Evolutionary conservation across 306 rosid genomes (phyloP), one percentile per base, ranked within the genome.

Genomic region (Trifolium repens): DNA sequence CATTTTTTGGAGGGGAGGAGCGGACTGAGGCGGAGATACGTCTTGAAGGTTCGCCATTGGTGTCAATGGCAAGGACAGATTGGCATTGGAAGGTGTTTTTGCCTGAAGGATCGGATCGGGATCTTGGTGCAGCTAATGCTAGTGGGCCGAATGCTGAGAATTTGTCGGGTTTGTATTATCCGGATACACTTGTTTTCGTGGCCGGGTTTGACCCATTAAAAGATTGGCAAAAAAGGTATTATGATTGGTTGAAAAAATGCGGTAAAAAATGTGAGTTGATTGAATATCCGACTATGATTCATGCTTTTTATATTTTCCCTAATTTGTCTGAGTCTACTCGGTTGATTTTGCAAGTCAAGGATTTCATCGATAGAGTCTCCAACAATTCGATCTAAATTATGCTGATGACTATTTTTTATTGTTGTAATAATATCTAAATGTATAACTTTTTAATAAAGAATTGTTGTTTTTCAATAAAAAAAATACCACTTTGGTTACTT

Each of bases 1-100:
- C 97, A 0, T 94, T 81, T 63, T 94, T 94, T 64, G 96, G 97
- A 0, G 98, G 96, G 2, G 91, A 83, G 70, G 93, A 88, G 62
- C 62, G 94, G 32, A 89, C 91, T 0, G 89, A 75, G 8, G 61
- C 98, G 0, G 98, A 94, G 83, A 13, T 68, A 13, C 77, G 81
- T 2, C 84, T 91, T 0, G 34, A 50, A 17, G 39, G 46, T 0
- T 85, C 55, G 2, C 88, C 84, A 12, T 2, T 89, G 24, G 80
- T 91, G 3, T 78, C 91, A 5, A 2, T 76, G 5, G 37, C 5
- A 2, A 59, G 85, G 8, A 84, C 94, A 0, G 91, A 91, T 43
- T 91, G 92, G 94, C 2, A 58, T 2, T 94, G 97, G 97, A 87
- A 80, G 79, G 85, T 8, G 61, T 79, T 87, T 7, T 14, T 89